Conservation (phyloP, 352 stramenopile genomes). For the Phytophthora capsici region DNA sequence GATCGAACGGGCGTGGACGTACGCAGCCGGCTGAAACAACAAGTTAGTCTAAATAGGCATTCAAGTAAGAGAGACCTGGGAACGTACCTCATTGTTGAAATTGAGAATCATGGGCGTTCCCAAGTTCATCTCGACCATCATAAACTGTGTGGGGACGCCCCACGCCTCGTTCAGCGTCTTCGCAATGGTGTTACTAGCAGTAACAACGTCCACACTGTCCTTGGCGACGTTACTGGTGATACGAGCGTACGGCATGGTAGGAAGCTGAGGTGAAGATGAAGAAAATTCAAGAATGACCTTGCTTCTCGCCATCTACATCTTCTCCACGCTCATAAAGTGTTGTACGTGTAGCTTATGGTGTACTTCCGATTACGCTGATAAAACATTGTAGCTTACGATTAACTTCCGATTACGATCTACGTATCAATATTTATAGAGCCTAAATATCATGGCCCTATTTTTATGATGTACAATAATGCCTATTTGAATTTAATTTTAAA, state of each 20-base stretch:
- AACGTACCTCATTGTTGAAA: conserved; percentile 32
- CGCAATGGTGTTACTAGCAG: conserved; percentile 38
- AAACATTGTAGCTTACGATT: background rate
- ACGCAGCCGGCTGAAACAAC: conserved; percentile 41
- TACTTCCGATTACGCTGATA: background rate
- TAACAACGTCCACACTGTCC: conserved; percentile 37
- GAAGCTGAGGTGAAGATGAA: background rate
- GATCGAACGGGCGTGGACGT: conserved; percentile 38
- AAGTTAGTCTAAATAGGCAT: background rate
- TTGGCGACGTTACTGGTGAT: conserved; percentile 52
- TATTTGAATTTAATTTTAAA: no score
- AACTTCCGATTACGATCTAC: no score
- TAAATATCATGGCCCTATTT: no score
- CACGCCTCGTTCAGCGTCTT: conserved; percentile 47
- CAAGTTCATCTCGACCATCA: conserved; percentile 56
- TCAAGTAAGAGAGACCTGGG: background rate
- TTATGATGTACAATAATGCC: no score
- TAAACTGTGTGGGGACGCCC: conserved; percentile 36
- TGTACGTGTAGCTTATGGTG: background rate
- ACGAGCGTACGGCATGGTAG: conserved; percentile 49
- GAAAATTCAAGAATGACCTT: conserved; percentile 4
- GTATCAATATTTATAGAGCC: no score
- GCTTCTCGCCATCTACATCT: background rate
- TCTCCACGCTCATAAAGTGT: background rate
- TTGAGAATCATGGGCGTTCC: conserved; percentile 41